phyloP scores from a whole-genome alignment of 2,329 filamentous ascomycete genomes.

The Parastagonospora nodorum region DNA sequence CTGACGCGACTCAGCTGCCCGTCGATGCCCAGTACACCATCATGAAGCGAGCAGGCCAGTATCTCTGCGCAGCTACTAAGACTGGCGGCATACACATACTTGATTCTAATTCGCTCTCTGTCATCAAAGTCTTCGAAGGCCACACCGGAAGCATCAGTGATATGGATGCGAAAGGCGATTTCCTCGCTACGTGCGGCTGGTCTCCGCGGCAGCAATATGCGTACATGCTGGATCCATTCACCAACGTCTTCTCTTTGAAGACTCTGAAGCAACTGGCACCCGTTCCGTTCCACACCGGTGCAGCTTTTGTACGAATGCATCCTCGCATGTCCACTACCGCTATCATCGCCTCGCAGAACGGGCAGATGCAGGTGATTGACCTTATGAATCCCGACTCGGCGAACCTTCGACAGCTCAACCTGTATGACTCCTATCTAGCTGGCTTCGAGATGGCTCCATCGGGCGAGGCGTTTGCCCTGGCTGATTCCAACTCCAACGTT shows the following conservation, averaged over 20 bases:
- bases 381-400: constrained; percentile 91
- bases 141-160: constrained; percentile 90
- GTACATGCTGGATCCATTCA: constrained; percentile 86
- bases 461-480: constrained; percentile 81
- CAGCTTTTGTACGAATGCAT: constrained; percentile 95
- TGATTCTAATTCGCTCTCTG: constrained; percentile 75
- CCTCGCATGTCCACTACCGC: constrained; percentile 93
- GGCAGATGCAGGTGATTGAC: constrained; percentile 94
- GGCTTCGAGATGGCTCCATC: constrained; percentile 87
- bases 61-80: constrained; percentile 89
- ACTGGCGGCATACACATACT: constrained; percentile 84
- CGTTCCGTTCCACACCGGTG: constrained; percentile 88
- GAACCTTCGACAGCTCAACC: constrained; percentile 81
- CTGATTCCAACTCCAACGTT: constrained; percentile 77
- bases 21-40: constrained; percentile 82
- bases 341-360: constrained; percentile 88
- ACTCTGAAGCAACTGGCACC: constrained; percentile 85
- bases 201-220: constrained; percentile 79
- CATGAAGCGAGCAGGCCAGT: constrained; percentile 84
- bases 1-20: constrained; percentile 58
- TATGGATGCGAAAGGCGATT: constrained; percentile 96
- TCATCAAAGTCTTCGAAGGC: constrained; percentile 87
- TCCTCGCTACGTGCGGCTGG: constrained; percentile 93
- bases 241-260: constrained; percentile 95
- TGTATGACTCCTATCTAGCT: constrained; percentile 71